phyloP scores from a whole-genome alignment of 495 filamentous ascomycete genomes.

The Stereocaulon alpinum region DNA sequence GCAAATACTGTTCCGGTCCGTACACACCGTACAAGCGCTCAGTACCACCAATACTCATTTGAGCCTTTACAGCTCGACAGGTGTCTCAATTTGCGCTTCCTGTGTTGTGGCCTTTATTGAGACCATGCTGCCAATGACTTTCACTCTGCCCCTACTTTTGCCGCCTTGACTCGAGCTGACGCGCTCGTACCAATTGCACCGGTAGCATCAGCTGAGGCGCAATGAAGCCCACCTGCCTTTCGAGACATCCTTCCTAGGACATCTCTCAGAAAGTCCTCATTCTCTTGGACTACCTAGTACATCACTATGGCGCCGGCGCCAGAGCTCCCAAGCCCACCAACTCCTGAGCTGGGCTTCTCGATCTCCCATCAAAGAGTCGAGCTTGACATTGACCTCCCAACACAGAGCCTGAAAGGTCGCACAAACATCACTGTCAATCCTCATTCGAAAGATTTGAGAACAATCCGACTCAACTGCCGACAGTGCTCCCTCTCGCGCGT shows the following conservation, averaged over 20 bases:
- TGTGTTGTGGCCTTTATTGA: neutral
- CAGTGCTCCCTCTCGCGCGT: slow-evolving; percentile 67
- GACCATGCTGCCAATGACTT: neutral
- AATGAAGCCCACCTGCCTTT: neutral
- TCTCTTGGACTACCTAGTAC: neutral
- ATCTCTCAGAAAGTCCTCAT: neutral
- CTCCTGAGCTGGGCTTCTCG: slow-evolving; percentile 41
- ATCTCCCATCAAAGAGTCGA: slow-evolving; percentile 77
- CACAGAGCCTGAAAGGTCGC: slow-evolving; percentile 63
- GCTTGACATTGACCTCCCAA: slow-evolving; percentile 75
- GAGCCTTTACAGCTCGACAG: neutral
- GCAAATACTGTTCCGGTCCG: no score
- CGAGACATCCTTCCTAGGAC: neutral
- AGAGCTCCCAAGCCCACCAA: slow-evolving; percentile 10
- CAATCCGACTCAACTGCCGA: slow-evolving; percentile 72
- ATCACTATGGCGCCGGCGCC: slow-evolving; percentile 9
- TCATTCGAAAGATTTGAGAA: slow-evolving; percentile 50
- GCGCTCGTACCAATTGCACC: neutral
- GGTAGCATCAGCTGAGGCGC: neutral
- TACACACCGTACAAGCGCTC: no score
- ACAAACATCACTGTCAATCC: slow-evolving; percentile 73
- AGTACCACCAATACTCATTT: neutral
- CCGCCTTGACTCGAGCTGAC: neutral
- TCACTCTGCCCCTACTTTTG: neutral
- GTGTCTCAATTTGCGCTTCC: neutral